Conservation (phyloP, 805 yeast genomes). For the Nakazawaea sp. region DNA sequence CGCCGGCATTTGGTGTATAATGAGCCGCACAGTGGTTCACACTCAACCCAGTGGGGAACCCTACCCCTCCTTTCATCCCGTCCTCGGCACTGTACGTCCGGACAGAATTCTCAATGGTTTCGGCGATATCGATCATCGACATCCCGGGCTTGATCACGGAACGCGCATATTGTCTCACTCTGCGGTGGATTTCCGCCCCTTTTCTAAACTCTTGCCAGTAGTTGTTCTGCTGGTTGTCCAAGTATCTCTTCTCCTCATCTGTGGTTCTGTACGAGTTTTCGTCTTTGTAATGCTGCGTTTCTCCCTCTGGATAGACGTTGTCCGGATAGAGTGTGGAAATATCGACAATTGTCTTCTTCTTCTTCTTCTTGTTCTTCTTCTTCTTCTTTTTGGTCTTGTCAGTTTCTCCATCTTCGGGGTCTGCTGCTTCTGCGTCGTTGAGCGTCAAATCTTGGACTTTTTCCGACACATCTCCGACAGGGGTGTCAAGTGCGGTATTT, state of each 20-base stretch:
- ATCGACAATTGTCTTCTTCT: constrained; percentile 48
- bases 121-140: constrained; percentile 86
- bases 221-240: constrained; percentile 56
- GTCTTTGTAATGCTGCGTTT: constrained; percentile 72
- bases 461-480: too few relatives aligned
- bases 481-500: too few relatives aligned
- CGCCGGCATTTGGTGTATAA: constrained; percentile 95
- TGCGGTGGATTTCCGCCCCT: constrained; percentile 93
- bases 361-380: constrained; percentile 49
- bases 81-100: constrained; percentile 68
- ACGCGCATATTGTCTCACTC: constrained; percentile 78
- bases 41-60: constrained; percentile 97
- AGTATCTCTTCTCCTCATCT: constrained; percentile 76
- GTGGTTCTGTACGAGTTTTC: constrained; percentile 73
- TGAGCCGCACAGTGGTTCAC: constrained; percentile 95
- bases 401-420: constrained; percentile 25
- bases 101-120: constrained; percentile 78
- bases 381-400: constrained; percentile 51
- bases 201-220: constrained; percentile 87
- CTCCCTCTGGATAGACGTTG: constrained; percentile 78
- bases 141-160: constrained; percentile 81
- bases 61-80: constrained; percentile 76
- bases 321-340: constrained; percentile 65
- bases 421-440: too few relatives aligned
- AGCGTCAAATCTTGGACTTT: too few relatives aligned